Evolutionary conservation across 805 yeast species (phyloP).

Genomic region (Kazachstania viticola): DNA sequence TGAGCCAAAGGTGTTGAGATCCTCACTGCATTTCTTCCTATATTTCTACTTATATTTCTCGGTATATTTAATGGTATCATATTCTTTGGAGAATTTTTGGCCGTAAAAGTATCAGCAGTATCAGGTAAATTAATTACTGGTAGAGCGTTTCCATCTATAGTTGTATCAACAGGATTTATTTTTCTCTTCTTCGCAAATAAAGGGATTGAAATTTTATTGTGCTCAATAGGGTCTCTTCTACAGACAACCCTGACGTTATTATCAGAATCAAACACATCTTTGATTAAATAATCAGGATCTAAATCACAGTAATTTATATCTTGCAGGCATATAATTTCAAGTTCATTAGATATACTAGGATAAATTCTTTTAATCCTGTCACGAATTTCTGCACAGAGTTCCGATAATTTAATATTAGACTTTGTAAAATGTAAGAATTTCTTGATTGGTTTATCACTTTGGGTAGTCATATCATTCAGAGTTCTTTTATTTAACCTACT

Average conservation of each 20-base stretch:
- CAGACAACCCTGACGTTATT: constrained; percentile 37
- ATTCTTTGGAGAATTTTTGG: too few relatives aligned
- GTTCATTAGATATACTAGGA: constrained; percentile 41
- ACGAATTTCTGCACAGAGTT: constrained; percentile 42
- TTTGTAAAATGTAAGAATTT: constrained; percentile 56
- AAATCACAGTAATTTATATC: constrained; percentile 59
- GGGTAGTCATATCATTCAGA: too few relatives aligned
- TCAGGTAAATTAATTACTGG: too few relatives aligned
- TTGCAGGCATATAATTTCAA: constrained; percentile 47
- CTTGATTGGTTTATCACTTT: constrained; percentile 17
- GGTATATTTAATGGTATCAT: too few relatives aligned
- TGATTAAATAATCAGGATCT: constrained; percentile 61
- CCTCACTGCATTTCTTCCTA: constrained; percentile 18
- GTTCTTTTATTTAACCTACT: too few relatives aligned
- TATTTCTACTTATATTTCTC: too few relatives aligned
- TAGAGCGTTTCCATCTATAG: too few relatives aligned
- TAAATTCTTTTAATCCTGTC: constrained; percentile 47
- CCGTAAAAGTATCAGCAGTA: too few relatives aligned
- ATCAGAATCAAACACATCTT: constrained; percentile 46
- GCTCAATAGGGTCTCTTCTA: too few relatives aligned
- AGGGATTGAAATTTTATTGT: too few relatives aligned
- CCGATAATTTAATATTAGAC: constrained; percentile 32
- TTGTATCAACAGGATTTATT: too few relatives aligned
- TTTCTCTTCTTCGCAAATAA: too few relatives aligned
- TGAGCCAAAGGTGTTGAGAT: constrained; percentile 28